Evolutionary conservation across 2,329 filamentous ascomycete genomes (phyloP), one percentile per base, ranked within the genome.

Genomic region (Pseudophaeomoniella oleicola): DNA sequence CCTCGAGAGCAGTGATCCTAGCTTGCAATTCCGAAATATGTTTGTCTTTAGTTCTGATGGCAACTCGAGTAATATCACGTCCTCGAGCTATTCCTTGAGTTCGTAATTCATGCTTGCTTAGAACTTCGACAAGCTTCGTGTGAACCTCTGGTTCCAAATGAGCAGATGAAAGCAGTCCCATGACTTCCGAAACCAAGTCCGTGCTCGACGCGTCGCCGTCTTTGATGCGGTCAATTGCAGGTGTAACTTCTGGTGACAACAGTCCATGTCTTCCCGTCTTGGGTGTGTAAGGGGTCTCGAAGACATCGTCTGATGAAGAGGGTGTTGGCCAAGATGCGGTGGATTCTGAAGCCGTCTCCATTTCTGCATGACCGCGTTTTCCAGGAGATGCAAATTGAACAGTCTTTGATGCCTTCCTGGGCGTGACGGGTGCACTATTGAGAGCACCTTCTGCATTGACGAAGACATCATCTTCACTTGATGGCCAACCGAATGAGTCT

Each of bases 21-120:
- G 81, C 61, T 61, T 77, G 69, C 58, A 93, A 58, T 55, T 81
- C 63, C 54, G 67, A 57, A 53, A 80, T 62, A 59, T 75, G 60
- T 51, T 72, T 57, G 62, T 88, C 78, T 44, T 76, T 77, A 3
- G 66, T 64, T 49, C 72, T 75, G 19, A 83, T 50, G 3, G 68
- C 70, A 5, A 70, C 54, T n/a, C 81, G 60, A 3, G 71, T 67
- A 4, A 78, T 69, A 41, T 88, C 80, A 2, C 81, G 63, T 1
- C 79, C 78, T 42, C 69, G 69, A 29, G 65, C 63, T 14, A 81
- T 63, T 0, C 81, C 81, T 46, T 69, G 71, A 0, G 67, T 64
- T 36, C 65, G 67, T 36, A 75, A 56, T 12, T 72, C 69, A 44
- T 81, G 66, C 32, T 58, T 68, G 22, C 66, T 62, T 19, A 83